Evolutionary conservation across 768 basidiomycete genomes (phyloP), one percentile per base, ranked within the genome.

Genomic region (Termitomyces sp.): DNA sequence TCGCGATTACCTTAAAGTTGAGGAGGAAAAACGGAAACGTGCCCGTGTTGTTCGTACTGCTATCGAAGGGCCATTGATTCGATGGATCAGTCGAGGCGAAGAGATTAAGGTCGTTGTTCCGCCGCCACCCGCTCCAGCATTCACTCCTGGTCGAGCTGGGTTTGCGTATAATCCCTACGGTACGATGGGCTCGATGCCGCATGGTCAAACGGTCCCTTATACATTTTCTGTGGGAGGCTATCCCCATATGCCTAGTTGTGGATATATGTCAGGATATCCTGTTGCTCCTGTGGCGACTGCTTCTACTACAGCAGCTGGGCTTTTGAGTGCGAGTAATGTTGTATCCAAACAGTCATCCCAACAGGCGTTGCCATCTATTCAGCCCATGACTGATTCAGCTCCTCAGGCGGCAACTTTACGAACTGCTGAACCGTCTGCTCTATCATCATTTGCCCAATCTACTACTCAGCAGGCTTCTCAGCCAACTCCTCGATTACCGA

Each of bases 21-120:
- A 95, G 64, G 92, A 91, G 66, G 91, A 92, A 71, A 92, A 90
- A 63, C 83, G 91, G 8, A 85, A 82, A 65, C 83, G 83, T 33
- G 86, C 82, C 26, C 77, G 76, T 18, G 85, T 86, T 26, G 82
- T 87, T 30, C 84, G 88, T 44, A 74, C 80, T n/a, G 69, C 76
- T 12, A 76, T 87, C 8, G 74, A 84, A 27, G 91, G 88, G 0
- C 89, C 89, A 3, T 69, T 89, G 27, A 56, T 94, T 34, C 79
- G 89, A 48, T 91, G 86, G 86, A 69, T 90, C 26, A 91, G 88
- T 66, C 80, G 75, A 56, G 72, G 69, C 24, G 92, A 92, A 69
- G 78, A 85, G 37, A 71, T 79, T 7, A 79, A 79, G 51, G 76
- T 86, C 13, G 67, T 77, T 1, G 66, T 76, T 10, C 73, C 71